Percentiles rank a stretch among this genome's conserved stretches.
phyloP scores from a whole-genome alignment of 139 green algal genomes.

The Chlamydomonas schloesseri region DNA sequence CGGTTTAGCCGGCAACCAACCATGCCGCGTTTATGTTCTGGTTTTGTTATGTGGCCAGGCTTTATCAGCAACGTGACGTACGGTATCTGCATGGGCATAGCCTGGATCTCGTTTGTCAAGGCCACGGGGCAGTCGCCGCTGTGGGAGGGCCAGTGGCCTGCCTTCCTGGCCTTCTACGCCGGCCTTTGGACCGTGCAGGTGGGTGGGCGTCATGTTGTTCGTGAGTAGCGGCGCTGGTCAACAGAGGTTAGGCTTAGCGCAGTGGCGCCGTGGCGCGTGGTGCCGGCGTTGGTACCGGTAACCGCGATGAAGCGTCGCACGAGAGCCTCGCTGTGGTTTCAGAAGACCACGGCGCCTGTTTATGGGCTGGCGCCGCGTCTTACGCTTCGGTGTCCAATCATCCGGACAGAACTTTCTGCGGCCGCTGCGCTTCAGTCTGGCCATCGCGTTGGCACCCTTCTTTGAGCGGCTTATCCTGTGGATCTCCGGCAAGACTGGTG shows the following conservation, averaged over 20 bases:
- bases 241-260: too few species aligned
- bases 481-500: slow-evolving; percentile 33
- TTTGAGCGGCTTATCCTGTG: slow-evolving; percentile 69
- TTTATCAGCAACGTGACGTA: slow-evolving; percentile 68
- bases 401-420: slow-evolving; percentile 70
- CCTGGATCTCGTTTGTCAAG: slow-evolving; percentile 70
- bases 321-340: too few species aligned
- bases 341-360: too few species aligned
- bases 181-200: slow-evolving; percentile 55
- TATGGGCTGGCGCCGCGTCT: neutral
- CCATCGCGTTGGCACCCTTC: slow-evolving; percentile 66
- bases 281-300: neutral
- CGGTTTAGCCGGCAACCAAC: too few species aligned
- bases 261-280: too few species aligned
- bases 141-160: slow-evolving; percentile 62
- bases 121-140: slow-evolving; percentile 53
- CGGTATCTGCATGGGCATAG: slow-evolving; percentile 53
- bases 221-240: too few species aligned
- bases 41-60: too few species aligned
- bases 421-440: slow-evolving; percentile 66
- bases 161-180: slow-evolving; percentile 71
- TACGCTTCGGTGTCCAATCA: neutral
- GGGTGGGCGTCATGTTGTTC: neutral
- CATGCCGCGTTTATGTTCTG: too few species aligned
- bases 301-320: neutral